phyloP scores from a whole-genome alignment of 1,139 yeast genomes.

The Hanseniaspora uvarum region DNA sequence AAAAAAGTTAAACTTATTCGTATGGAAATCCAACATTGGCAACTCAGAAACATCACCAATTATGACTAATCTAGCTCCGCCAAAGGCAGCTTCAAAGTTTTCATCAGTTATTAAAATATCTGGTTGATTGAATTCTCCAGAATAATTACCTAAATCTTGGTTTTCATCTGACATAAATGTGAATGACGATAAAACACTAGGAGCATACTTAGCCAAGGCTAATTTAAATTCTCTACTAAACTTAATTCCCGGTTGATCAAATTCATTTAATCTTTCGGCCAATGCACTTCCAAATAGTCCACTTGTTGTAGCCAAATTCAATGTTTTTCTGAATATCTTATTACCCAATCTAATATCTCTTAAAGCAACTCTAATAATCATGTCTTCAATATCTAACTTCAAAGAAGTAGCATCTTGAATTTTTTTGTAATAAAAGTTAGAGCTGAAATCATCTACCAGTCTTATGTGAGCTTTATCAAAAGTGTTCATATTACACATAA shows the following conservation, averaged over 20 bases:
- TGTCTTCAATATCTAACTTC: conserved; percentile 67
- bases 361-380: conserved; percentile 69
- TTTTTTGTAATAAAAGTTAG: conserved; percentile 63
- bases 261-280: conserved; percentile 25
- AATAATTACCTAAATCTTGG: conserved; percentile 17
- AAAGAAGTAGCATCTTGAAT: conserved; percentile 58
- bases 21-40: conserved; percentile 74
- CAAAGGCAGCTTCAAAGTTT: conserved; percentile 56
- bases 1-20: conserved; percentile 59
- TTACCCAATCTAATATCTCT: conserved; percentile 78
- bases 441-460: conserved; percentile 79
- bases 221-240: conserved; percentile 55
- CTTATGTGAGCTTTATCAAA: conserved; percentile 52
- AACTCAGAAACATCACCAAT: conserved; percentile 92
- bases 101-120: conserved; percentile 56
- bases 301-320: conserved; percentile 36
- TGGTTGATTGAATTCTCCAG: conserved; percentile 22
- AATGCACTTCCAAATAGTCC: conserved; percentile 20
- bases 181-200: conserved; percentile 45
- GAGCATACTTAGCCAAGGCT: conserved; percentile 53
- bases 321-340: conserved; percentile 61
- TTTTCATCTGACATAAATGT: conserved; percentile 27
- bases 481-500: conserved; percentile 63
- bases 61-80: conserved; percentile 74
- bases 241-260: conserved; percentile 29